phyloP scores from a whole-genome alignment of 2,329 filamentous ascomycete genomes.

The Botrytis deweyae region DNA sequence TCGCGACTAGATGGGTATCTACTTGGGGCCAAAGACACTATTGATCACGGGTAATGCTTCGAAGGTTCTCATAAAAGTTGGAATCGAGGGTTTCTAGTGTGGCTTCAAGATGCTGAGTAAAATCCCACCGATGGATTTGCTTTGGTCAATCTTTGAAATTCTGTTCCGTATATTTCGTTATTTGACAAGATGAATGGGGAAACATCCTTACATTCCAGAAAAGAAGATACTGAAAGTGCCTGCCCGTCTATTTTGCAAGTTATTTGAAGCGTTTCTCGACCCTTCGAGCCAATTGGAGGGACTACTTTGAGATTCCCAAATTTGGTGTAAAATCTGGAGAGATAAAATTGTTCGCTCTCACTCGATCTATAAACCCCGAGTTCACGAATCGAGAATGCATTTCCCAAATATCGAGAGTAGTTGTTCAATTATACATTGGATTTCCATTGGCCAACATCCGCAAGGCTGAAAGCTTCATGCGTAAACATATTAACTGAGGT shows the following conservation, averaged over 20 bases:
- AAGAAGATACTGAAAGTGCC: neutral
- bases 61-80: neutral
- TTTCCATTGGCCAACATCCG: constrained; percentile 11
- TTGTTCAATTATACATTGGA: neutral
- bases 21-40: neutral
- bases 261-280: neutral
- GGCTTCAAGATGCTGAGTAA: neutral
- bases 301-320: neutral
- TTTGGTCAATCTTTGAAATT: neutral
- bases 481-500: neutral
- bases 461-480: constrained; percentile 15
- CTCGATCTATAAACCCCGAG: neutral
- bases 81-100: neutral
- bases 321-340: too few species aligned
- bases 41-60: neutral
- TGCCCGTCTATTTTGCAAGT: neutral
- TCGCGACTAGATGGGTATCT: neutral
- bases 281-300: neutral
- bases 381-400: neutral
- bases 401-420: neutral
- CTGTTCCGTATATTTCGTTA: neutral
- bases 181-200: neutral
- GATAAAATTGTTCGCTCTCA: neutral
- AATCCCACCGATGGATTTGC: neutral
- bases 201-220: neutral